Evolutionary conservation across 208 protist species (phyloP).

Genomic region (Naegleria gruberi): DNA sequence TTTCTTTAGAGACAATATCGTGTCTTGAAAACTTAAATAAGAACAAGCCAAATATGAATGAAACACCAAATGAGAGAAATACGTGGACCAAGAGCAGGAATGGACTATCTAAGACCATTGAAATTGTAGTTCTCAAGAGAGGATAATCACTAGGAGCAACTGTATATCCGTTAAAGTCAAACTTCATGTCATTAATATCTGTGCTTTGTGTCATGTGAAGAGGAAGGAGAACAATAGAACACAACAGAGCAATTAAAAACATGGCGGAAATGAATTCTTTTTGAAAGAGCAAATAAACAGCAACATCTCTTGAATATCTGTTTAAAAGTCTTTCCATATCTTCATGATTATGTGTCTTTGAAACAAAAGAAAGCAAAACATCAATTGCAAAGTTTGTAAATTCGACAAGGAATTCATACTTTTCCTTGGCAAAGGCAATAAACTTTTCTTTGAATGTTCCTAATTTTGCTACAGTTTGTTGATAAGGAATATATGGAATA

Average conservation of each 20-base stretch:
- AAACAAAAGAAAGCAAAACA: background rate
- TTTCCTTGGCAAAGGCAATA: background rate
- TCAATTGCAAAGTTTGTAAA: background rate
- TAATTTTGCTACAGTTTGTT: background rate
- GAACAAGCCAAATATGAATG: background rate
- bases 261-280: background rate
- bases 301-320: constrained; percentile 8
- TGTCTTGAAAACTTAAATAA: background rate
- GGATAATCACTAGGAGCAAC: background rate
- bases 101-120: background rate
- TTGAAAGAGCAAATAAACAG: background rate
- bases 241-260: background rate
- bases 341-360: background rate
- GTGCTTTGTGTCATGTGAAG: background rate
- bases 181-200: background rate
- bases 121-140: background rate
- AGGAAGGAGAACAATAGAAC: background rate
- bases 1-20: background rate
- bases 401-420: background rate
- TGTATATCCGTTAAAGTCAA: background rate
- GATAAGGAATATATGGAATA: background rate
- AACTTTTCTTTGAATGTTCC: background rate
- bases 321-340: background rate
- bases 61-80: background rate
- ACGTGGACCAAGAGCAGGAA: background rate